Conservation (phyloP, 345 rosid genomes). For the Cardamine resedifolia region DNA sequence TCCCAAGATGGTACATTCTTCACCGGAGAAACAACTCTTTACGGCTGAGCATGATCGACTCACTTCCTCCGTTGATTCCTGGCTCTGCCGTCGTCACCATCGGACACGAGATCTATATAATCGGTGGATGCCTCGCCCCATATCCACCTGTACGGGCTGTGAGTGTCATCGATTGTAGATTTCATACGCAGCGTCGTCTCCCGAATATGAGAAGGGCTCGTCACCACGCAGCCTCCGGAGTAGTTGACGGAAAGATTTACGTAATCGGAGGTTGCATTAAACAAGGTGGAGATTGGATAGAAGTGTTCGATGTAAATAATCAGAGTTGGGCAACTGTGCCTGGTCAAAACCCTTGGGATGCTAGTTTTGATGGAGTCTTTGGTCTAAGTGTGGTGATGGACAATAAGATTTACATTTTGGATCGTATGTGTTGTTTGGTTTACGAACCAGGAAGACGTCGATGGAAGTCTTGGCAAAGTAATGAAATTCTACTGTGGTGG, state of each 20-base stretch:
- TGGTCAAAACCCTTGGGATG: not conserved
- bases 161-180: not conserved
- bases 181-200: not conserved
- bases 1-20: not conserved
- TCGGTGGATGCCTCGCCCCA: not conserved
- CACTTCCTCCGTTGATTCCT: not conserved
- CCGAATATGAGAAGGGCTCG: not conserved
- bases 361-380: not conserved
- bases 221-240: not conserved
- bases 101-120: not conserved
- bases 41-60: not conserved
- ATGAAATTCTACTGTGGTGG: not conserved
- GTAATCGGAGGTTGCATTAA: conserved; percentile 8
- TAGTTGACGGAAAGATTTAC: not conserved
- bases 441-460: not conserved
- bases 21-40: not conserved
- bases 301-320: not conserved
- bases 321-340: not conserved
- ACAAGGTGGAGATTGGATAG: not conserved
- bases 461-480: not conserved
- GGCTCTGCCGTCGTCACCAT: conserved; percentile 9
- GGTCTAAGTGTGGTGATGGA: not conserved
- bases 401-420: not conserved
- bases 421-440: not conserved
- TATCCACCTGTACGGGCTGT: not conserved